Evolutionary conservation across 129 eudicot genomes (phyloP).

Genomic region (Artemisia annua): DNA sequence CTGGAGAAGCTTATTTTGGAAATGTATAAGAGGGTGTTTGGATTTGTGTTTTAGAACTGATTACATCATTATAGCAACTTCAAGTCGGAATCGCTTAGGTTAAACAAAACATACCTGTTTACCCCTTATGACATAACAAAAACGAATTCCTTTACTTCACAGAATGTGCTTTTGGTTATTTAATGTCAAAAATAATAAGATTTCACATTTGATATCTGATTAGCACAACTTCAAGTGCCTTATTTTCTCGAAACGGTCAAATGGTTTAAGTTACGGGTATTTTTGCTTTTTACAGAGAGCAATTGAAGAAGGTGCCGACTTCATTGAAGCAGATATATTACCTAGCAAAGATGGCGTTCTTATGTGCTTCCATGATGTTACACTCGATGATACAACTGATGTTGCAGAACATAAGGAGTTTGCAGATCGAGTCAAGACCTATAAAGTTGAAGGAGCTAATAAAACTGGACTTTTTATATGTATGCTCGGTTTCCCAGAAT

Average conservation of each 20-base stretch:
- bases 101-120: background rate
- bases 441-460: constrained; percentile 73
- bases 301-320: constrained; percentile 94
- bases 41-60: background rate
- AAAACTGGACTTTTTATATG: constrained; percentile 45
- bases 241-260: no score
- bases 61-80: background rate
- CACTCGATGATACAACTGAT: constrained; percentile 71
- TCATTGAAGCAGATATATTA: constrained; percentile 82
- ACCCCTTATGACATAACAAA: background rate
- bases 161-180: background rate
- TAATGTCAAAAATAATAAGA: background rate
- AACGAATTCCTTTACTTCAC: background rate
- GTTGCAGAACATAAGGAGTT: constrained; percentile 65
- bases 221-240: no score
- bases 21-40: background rate
- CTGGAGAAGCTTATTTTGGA: background rate
- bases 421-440: constrained; percentile 62
- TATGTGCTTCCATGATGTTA: constrained; percentile 82
- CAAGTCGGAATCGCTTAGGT: no score
- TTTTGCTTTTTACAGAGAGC: constrained; percentile 61
- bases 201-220: background rate
- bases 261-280: background rate
- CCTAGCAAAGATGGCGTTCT: constrained; percentile 87
- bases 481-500: constrained; percentile 10